Evolutionary conservation across 495 filamentous ascomycete species (phyloP).

Genomic region (Neurospora sp.): DNA sequence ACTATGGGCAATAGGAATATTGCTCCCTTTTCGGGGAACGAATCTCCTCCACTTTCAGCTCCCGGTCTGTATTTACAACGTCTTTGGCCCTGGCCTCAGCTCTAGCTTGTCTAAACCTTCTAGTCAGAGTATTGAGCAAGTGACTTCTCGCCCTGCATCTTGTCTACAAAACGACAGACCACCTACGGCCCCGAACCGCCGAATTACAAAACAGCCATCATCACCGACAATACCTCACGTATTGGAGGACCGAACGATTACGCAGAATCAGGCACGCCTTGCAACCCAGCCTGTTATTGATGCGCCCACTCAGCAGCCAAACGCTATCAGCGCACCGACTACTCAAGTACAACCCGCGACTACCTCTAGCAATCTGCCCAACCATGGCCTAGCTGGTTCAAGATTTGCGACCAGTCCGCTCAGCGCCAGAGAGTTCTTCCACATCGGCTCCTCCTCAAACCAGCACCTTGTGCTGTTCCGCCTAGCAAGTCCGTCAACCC

Average conservation of each 20-base stretch:
- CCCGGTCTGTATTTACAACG: not conserved
- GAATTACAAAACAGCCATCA: not conserved
- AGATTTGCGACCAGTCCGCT: not conserved
- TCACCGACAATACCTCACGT: not conserved
- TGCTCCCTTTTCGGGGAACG: not conserved
- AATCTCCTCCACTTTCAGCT: not conserved
- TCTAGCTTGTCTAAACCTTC: not conserved
- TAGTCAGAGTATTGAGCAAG: not conserved
- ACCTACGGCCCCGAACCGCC: not conserved
- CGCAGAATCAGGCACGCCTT: not conserved
- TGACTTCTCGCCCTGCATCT: not conserved
- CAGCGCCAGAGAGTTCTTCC: not conserved
- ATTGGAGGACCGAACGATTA: not conserved
- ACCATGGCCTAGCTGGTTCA: not conserved
- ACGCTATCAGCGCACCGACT: not conserved
- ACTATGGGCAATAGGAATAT: not conserved
- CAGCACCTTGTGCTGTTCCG: not conserved
- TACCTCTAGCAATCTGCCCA: not conserved
- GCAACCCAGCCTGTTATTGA: not conserved
- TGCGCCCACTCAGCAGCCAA: not conserved
- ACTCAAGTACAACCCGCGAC: not conserved
- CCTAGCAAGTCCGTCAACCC: not conserved
- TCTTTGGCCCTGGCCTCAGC: not conserved
- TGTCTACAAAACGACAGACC: not conserved
- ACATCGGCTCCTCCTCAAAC: not conserved